Evolutionary conservation across 2,329 filamentous ascomycete genomes (phyloP), one percentile per base, ranked within the genome.

Genomic region (Colletotrichum sp.): DNA sequence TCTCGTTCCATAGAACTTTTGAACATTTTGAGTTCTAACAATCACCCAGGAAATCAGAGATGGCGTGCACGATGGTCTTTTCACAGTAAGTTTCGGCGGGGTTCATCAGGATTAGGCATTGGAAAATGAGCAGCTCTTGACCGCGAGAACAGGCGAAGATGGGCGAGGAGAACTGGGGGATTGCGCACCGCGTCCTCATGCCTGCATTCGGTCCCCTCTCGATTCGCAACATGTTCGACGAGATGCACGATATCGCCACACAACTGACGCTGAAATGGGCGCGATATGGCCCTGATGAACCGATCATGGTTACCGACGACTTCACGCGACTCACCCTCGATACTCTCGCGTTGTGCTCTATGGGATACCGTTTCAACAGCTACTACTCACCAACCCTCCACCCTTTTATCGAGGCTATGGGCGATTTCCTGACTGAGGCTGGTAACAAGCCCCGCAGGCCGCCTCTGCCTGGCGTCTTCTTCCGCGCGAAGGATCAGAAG

Each of bases 161-260:
- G 60, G 78, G 72, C 30, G 75, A 80, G 55, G 73, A 76, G 65
- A 77, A 74, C 59, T 80, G 78, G 77, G 69, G 87, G 21, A 89
- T 93, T 78, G 93, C 94, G 26, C 91, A 95, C 79, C 86, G 92
- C 28, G 84, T 93, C 13, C 85, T 95, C 71, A 89, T 93, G 80
- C 93, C 93, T 1, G 92, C 92, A 4, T 95, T 95, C 81, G 93
- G 93, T 0, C 93, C 93, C 0, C 82, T 95, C 26, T 88, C 90
- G 2, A 95, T 95, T 79, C 88, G 90, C 32, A 83, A 83, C 30
- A 91, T 92, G 90, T 92, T 89, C 77, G 85, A 87, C 78, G 86
- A 88, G 77, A 88, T 88, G 87, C 83, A 87, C 73, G 90, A 91
- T 77, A 87, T 91, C 67, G 86, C 88, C 8, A 84, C 85, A 3